Evolutionary conservation across 257 asterid genomes (phyloP), one percentile per base, ranked within the genome.

Genomic region (Forsythia suspensa): DNA sequence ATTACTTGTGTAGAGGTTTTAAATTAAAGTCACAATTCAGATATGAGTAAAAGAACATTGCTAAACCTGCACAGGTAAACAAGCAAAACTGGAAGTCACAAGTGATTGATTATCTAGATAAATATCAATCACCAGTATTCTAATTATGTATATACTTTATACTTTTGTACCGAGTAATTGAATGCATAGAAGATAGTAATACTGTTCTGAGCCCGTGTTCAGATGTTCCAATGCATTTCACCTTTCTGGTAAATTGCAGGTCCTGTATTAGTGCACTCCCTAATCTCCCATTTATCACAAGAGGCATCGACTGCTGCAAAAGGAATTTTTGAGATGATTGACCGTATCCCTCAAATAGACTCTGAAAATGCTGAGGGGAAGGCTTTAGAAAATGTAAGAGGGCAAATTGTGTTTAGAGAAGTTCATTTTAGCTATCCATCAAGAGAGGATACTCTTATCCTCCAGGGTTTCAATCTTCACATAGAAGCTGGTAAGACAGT

Each of bases 371-470:
- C 40, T 3, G 87, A 77, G 69, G 94, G 94, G 38, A 88, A 87
- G 71, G 82, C 78, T 44, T 76, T 87, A 70, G 61, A 84, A 8
- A 59, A 80, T 38, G 84, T 88, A 6, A 85, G 75, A 69, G 97
- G 97, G 29, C 85, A 89, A 48, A 89, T 92, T 18, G 95, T 91
- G 82, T 92, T 92, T 74, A 85, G 80, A 77, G 94, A 91, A 0
- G 96, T 92, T 3, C 39, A 84, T 48, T 92, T 92, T 84, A 82
- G 85, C 42, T 92, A 92, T 85, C 96, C 97, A 52, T 92, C 96
- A 43, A 86, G 97, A 81, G 82, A 80, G 15, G 87, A 85, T 24
- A 70, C 90, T 37, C 88, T 84, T 2, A 75, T 91, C 42, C 89
- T 92, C 52, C 85, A 85, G 63, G 91, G 90, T 20, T 84, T 91